These are phyloP conservation scores for Fusarium sambucinum DNA, from an alignment of 2,329 filamentous ascomycete genomes.

Conservation along the genomic window DNA sequence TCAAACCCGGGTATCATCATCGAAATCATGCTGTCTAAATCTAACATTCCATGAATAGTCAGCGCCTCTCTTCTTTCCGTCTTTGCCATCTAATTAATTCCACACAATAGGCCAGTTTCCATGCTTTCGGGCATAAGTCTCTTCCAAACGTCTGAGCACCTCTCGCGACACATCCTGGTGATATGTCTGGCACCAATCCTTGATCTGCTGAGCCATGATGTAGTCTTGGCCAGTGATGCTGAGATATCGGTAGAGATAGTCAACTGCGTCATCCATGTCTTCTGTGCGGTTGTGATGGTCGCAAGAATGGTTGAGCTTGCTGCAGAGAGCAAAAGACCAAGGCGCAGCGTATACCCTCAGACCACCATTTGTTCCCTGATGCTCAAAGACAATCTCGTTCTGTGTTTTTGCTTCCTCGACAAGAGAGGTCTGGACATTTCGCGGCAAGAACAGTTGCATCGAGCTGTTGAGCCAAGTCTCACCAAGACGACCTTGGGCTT, in stretches of 20 bases:
- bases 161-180: conserved; percentile 30
- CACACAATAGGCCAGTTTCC: conserved; percentile 32
- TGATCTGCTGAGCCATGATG: conserved; percentile 13
- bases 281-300: conserved; percentile 33
- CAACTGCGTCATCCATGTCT: conserved; percentile 40
- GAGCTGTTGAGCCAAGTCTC: conserved; percentile 43
- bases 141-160: conserved; percentile 24
- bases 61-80: not conserved
- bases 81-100: conserved; percentile 10
- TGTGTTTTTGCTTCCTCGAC: conserved; percentile 28
- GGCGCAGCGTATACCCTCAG: conserved; percentile 40
- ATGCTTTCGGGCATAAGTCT: conserved; percentile 24
- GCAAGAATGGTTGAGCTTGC: conserved; percentile 39
- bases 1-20: conserved; percentile 37
- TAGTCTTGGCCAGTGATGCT: conserved; percentile 1
- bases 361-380: conserved; percentile 25
- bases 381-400: conserved; percentile 37
- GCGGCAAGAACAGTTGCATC: conserved; percentile 38
- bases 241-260: conserved; percentile 37
- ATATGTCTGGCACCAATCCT: conserved; percentile 35
- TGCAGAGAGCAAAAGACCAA: conserved; percentile 40
- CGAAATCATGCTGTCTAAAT: conserved; percentile 18
- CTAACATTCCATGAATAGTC: conserved; percentile 3
- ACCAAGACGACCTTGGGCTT: conserved; percentile 33
- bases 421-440: conserved; percentile 25